Evolutionary conservation across 176 grass and related monocot genomes (phyloP).

Genomic region (Oryza longistaminata): DNA sequence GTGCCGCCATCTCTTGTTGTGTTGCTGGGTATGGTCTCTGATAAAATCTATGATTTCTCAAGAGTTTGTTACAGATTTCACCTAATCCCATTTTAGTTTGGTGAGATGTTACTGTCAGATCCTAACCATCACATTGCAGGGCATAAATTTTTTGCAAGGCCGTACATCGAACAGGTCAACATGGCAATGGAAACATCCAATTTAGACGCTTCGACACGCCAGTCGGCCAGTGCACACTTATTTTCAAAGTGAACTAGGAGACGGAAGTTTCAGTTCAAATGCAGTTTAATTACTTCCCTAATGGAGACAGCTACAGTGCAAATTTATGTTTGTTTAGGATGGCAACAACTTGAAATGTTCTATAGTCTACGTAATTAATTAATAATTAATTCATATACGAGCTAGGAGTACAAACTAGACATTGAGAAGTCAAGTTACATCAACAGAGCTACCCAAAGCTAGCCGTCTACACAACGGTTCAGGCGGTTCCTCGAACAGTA

Average conservation of each 20-base stretch:
- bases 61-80: conserved; percentile 1
- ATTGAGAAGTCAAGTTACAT: no score
- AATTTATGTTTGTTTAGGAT: conserved; percentile 17
- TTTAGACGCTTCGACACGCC: background rate
- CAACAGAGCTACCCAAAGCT: no score
- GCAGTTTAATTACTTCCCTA: background rate
- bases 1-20: background rate
- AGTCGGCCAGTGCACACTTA: background rate
- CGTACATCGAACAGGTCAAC: conserved; percentile 16
- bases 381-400: no score
- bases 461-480: no score
- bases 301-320: background rate
- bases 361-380: no score
- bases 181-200: conserved; percentile 23
- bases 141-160: background rate
- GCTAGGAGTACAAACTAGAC: no score
- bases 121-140: background rate
- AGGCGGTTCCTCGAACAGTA: no score
- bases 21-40: background rate
- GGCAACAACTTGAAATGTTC: background rate
- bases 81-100: conserved; percentile 18
- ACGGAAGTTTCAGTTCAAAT: background rate
- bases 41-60: background rate
- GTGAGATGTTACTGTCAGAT: conserved; percentile 28
- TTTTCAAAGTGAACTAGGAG: background rate